These are phyloP conservation scores for Petrea volubilis DNA, from an alignment of 257 asterid species.

Conservation along the genomic window DNA sequence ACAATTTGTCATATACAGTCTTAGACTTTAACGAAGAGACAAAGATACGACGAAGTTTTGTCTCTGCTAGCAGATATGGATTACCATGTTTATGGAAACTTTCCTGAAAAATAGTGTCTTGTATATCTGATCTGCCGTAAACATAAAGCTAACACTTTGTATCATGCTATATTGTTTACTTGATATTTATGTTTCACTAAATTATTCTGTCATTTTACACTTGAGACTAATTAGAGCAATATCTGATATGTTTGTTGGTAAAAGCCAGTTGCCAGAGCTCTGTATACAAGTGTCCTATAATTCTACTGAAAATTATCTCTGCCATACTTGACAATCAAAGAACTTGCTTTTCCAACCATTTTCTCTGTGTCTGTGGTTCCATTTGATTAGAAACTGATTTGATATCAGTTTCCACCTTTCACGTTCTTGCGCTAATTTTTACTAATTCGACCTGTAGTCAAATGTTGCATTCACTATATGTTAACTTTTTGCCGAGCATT, in stretches of 20 bases:
- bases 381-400: background rate
- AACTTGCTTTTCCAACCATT: background rate
- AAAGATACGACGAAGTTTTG: background rate
- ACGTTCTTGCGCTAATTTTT: background rate
- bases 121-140: background rate
- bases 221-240: background rate
- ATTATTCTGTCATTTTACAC: background rate
- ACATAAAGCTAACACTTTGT: background rate
- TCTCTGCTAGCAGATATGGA: background rate
- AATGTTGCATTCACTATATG: background rate
- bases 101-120: background rate
- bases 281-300: background rate
- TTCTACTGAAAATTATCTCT: background rate
- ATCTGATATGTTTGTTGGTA: too few species aligned
- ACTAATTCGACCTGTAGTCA: background rate
- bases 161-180: background rate
- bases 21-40: background rate
- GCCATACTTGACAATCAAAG: background rate
- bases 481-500: constrained; percentile 16
- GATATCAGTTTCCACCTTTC: background rate
- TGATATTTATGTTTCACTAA: background rate
- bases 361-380: background rate
- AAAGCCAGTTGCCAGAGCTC: too few species aligned
- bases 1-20: background rate
- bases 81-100: too few species aligned